Percentiles rank a stretch among this genome's conserved stretches.
phyloP scores from a whole-genome alignment of 176 grass and related monocot species.

The bread wheat (Triticum aestivum) region DNA sequence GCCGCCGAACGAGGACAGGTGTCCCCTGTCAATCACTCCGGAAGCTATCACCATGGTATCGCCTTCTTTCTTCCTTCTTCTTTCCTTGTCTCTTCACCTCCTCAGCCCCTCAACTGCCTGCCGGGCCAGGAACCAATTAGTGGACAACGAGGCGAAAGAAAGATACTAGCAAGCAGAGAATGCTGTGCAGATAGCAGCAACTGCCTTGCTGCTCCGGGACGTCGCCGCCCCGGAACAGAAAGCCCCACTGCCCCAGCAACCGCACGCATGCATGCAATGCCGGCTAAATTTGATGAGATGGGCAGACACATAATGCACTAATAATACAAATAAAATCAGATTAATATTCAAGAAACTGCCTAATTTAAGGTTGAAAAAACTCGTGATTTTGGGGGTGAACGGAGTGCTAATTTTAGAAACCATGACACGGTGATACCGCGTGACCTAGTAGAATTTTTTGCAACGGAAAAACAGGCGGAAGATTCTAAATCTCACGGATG shows the following conservation, averaged over 20 bases:
- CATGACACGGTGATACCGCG: no score
- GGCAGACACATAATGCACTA: neutral
- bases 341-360: neutral
- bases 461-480: neutral
- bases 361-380: neutral
- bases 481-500: neutral
- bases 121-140: conserved; percentile 12
- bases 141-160: neutral
- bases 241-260: neutral
- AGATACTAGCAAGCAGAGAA: neutral
- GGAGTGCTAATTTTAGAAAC: neutral
- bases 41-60: conserved; percentile 47
- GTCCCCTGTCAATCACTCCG: conserved; percentile 42
- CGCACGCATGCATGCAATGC: neutral
- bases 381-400: neutral
- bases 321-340: neutral
- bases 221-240: neutral
- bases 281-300: neutral
- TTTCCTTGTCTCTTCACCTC: neutral
- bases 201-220: neutral
- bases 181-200: neutral
- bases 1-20: conserved; percentile 22
- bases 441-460: neutral
- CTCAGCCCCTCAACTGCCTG: conserved; percentile 22
- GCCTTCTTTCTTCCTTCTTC: neutral